phyloP scores from a whole-genome alignment of 1,139 yeast genomes.

The Zygotorulaspora mrakii region DNA sequence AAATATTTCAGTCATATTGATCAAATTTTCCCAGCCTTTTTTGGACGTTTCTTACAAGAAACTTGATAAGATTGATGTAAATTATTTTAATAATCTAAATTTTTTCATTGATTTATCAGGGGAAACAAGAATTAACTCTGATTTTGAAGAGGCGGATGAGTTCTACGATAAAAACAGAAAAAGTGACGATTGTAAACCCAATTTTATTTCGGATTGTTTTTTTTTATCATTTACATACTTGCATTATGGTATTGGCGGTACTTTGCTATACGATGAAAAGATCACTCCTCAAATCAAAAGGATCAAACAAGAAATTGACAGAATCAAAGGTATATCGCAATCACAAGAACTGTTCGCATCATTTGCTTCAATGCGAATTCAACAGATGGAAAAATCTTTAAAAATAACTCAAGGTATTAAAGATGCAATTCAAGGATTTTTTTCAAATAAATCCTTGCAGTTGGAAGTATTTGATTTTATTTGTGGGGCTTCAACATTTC shows the following conservation, averaged over 20 bases:
- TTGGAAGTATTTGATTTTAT: constrained; percentile 70
- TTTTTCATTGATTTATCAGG: constrained; percentile 61
- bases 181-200: constrained; percentile 42
- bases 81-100: constrained; percentile 51
- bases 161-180: constrained; percentile 43
- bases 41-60: constrained; percentile 62
- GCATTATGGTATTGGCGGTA: constrained; percentile 88
- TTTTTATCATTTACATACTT: constrained; percentile 72
- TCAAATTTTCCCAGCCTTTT: constrained; percentile 79
- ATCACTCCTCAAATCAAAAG: constrained; percentile 41
- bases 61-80: constrained; percentile 69
- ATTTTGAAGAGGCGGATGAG: constrained; percentile 63
- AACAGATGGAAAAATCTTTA: constrained; percentile 45
- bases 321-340: constrained; percentile 38
- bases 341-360: constrained; percentile 33
- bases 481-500: constrained; percentile 69
- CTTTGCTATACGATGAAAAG: constrained; percentile 55
- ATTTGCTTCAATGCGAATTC: constrained; percentile 42
- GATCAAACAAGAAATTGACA: constrained; percentile 49
- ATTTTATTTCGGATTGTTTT: constrained; percentile 87
- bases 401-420: constrained; percentile 44
- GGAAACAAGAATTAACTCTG: constrained; percentile 80
- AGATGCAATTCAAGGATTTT: constrained; percentile 57
- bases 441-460: constrained; percentile 53
- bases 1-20: constrained; percentile 64